Percentiles rank a stretch among this genome's conserved stretches.
These are phyloP conservation scores for Viola odorata DNA, from an alignment of 345 rosid species.

Conservation along the genomic window DNA sequence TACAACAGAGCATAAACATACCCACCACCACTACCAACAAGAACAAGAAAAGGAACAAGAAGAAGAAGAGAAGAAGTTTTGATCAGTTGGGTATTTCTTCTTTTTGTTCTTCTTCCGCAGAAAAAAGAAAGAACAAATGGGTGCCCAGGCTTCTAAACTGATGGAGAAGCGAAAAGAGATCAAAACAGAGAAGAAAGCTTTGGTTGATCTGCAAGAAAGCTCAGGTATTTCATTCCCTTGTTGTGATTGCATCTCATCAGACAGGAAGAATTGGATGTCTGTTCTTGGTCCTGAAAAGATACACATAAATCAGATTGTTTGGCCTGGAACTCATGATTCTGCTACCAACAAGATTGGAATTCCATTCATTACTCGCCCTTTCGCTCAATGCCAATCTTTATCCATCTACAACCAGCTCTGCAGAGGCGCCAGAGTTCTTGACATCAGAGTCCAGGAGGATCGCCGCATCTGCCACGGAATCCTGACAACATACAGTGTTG, in stretches of 20 bases:
- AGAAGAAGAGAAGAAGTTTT: not conserved
- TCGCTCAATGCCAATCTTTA: slow-evolving; percentile 81
- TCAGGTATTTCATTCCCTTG: slow-evolving; percentile 62
- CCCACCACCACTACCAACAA: not conserved
- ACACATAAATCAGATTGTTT: slow-evolving; percentile 64
- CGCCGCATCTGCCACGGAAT: slow-evolving; percentile 82
- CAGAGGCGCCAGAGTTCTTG: slow-evolving; percentile 60
- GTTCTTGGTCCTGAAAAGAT: slow-evolving; percentile 50
- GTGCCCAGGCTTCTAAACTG: slow-evolving; percentile 59
- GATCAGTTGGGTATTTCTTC: not conserved
- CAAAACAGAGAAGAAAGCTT: slow-evolving; percentile 43
- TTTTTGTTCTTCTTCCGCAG: not conserved
- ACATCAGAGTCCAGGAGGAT: slow-evolving; percentile 65
- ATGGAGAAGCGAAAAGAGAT: slow-evolving; percentile 43
- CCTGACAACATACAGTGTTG: slow-evolving; percentile 56
- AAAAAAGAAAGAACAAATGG: slow-evolving; percentile 38
- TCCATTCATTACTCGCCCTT: slow-evolving; percentile 61
- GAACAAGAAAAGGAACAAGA: not conserved
- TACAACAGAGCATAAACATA: not conserved
- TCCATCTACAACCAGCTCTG: slow-evolving; percentile 70
- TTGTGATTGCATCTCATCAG: slow-evolving; percentile 47
- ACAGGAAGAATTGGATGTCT: slow-evolving; percentile 76
- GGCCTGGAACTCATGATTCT: slow-evolving; percentile 97
- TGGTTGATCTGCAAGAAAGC: slow-evolving; percentile 37
- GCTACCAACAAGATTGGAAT: slow-evolving; percentile 88